Evolutionary conservation across 306 rosid species (phyloP), one percentile per base, ranked within the genome.

Genomic region (Cercis canadensis): DNA sequence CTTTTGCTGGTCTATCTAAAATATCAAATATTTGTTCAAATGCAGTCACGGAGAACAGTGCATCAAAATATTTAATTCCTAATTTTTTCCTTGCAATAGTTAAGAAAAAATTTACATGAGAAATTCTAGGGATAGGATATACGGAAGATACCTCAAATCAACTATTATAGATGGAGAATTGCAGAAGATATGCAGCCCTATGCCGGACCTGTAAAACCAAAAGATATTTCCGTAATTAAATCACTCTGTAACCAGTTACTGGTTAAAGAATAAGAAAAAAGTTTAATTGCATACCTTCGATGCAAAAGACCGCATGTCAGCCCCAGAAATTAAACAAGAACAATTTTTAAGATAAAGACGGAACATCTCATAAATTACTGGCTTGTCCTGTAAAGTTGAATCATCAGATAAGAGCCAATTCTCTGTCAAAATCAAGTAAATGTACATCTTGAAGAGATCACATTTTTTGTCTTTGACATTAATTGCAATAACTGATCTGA

Each of bases 221-320:
- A 64, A 47, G 29, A n/a, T 57, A 56, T 3, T 55, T 64, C 15
- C n/a, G 29, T 7, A 67, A 32, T 65, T 67, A 62, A 75, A 62
- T 43, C 31, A 21, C 4, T 7, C 4, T 7, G 18, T 3, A 59
- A 69, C 14, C 41, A 64, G 54, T n/a, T 70, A 59, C 31, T 37
- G 10, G 37, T 45, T 17, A 57, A 19, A 68, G n/a, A 37, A 76
- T 65, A 70, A 50, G 32, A 79, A 46, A 51, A 14, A 6, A 44
- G 55, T 46, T 58, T 61, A 77, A 58, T 44, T 75, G n/a, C 76
- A 9, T 47, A 94, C 97, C 98, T 89, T 89, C 3, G 98, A 72
- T 36, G 98, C 92, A 70, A 78, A 87, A 14, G 92, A 62, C 67
- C 98, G 85, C 74, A 94, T 81, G 77, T 94, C 96, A 0, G 97